These are phyloP conservation scores for Colletotrichum chlorophyti DNA, from an alignment of 2,329 filamentous ascomycete species.

Conservation along the genomic window DNA sequence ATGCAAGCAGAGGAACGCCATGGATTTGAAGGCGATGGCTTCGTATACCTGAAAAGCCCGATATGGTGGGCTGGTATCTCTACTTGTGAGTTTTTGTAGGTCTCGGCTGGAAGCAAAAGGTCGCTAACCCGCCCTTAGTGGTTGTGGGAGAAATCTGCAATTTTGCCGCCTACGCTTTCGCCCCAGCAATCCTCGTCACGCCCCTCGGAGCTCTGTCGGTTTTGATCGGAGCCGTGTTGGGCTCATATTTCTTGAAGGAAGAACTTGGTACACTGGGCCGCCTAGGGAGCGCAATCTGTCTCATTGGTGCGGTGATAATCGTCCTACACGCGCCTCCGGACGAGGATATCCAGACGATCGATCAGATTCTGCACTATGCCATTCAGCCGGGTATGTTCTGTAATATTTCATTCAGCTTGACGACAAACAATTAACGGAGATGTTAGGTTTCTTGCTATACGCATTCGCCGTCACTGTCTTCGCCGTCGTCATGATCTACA, in stretches of 20 bases:
- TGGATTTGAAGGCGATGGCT: constrained; percentile 97
- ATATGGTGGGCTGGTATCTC: constrained; percentile 96
- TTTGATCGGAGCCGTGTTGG: constrained; percentile 91
- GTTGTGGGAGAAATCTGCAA: constrained; percentile 94
- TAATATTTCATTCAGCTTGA: not conserved
- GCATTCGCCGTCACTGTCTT: constrained; percentile 81
- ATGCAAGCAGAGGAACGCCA: constrained; percentile 90
- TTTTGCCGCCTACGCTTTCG: constrained; percentile 97
- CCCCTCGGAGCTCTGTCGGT: constrained; percentile 93
- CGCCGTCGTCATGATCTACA: constrained; percentile 95
- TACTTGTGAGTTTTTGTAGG: constrained; percentile 68
- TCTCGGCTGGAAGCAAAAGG: not conserved
- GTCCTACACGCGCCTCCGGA: constrained; percentile 96
- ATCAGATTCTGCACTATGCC: constrained; percentile 89
- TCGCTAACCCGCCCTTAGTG: constrained; percentile 60
- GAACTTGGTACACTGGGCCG: constrained; percentile 89
- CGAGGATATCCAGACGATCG: constrained; percentile 87
- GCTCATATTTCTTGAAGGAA: constrained; percentile 93
- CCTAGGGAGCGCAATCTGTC: constrained; percentile 92
- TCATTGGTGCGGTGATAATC: constrained; percentile 96
- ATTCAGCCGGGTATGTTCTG: constrained; percentile 84
- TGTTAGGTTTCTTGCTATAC: constrained; percentile 86
- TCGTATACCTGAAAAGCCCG: constrained; percentile 91
- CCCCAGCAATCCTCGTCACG: constrained; percentile 97
- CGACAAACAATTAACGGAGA: constrained; percentile 9